Evolutionary conservation across 768 basidiomycete genomes (phyloP).

Genomic region (Brasilioporus rufonigricans): DNA sequence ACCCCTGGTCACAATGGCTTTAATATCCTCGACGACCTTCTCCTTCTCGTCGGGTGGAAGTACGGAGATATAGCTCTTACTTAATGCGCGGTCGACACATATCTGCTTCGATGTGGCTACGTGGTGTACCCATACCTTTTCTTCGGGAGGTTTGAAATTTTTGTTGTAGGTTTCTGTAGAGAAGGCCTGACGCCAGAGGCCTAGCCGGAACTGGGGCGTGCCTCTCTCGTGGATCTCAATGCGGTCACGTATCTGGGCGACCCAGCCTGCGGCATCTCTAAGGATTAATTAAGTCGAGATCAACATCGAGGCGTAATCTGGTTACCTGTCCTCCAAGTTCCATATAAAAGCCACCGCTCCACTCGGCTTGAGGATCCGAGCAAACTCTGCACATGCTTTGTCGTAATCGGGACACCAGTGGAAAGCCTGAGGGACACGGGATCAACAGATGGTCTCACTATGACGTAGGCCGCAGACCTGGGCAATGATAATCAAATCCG

Average conservation of each 20-base stretch:
- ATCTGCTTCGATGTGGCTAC: constrained; percentile 52
- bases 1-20: constrained; percentile 53
- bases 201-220: constrained; percentile 80
- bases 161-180: constrained; percentile 56
- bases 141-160: constrained; percentile 58
- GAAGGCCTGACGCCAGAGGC: constrained; percentile 72
- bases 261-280: constrained; percentile 68
- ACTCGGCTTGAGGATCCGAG: constrained; percentile 74
- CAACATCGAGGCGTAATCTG: background rate
- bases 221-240: constrained; percentile 68
- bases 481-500: constrained; percentile 75
- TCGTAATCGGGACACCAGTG: constrained; percentile 90
- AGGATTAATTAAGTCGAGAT: background rate
- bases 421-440: constrained; percentile 62
- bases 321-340: constrained; percentile 85
- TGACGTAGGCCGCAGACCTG: constrained; percentile 45
- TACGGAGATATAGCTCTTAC: constrained; percentile 83
- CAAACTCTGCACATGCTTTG: constrained; percentile 70
- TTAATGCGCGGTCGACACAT: constrained; percentile 64
- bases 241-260: constrained; percentile 64
- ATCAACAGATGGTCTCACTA: background rate
- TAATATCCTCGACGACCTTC: constrained; percentile 49
- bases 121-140: constrained; percentile 52
- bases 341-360: constrained; percentile 76
- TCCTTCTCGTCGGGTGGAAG: constrained; percentile 56